Percentiles rank a stretch among this genome's conserved stretches.
These are phyloP conservation scores for Fusarium siculi DNA, from an alignment of 2,329 filamentous ascomycete species.

Conservation along the genomic window DNA sequence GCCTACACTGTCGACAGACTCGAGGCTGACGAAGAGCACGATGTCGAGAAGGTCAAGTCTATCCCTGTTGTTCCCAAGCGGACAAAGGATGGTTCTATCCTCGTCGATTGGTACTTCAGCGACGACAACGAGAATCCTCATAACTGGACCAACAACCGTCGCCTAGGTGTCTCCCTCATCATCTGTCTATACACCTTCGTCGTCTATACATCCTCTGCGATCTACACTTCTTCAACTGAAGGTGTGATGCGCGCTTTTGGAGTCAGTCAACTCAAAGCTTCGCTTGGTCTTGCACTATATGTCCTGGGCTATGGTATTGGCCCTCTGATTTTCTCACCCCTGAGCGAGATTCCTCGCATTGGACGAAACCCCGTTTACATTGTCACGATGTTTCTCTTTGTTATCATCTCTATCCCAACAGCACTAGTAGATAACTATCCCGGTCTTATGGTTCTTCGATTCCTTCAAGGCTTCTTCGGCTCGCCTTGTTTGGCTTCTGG, in stretches of 20 bases:
- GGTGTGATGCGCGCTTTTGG: constrained; percentile 65
- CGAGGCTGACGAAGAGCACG: constrained; percentile 48
- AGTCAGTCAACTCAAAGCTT: constrained; percentile 62
- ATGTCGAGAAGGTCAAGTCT: constrained; percentile 57
- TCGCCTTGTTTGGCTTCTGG: constrained; percentile 72
- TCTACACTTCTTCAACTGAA: constrained; percentile 57
- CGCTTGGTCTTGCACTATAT: constrained; percentile 70
- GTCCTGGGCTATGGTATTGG: constrained; percentile 73
- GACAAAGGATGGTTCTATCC: constrained; percentile 61
- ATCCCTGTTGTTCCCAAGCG: constrained; percentile 60
- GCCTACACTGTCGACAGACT: constrained; percentile 35
- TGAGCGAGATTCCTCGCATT: constrained; percentile 73
- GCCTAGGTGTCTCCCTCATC: constrained; percentile 53
- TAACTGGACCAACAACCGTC: constrained; percentile 62
- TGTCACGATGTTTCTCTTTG: constrained; percentile 74
- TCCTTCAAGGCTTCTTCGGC: constrained; percentile 74
- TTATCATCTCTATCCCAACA: constrained; percentile 72
- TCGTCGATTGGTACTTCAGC: constrained; percentile 66
- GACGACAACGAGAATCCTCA: constrained; percentile 67
- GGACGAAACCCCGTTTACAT: constrained; percentile 77
- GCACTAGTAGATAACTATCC: constrained; percentile 71
- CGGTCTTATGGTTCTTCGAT: constrained; percentile 71
- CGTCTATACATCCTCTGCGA: constrained; percentile 63
- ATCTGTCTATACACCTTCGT: constrained; percentile 70
- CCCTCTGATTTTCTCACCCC: constrained; percentile 72